Evolutionary conservation across 1,284 basidiomycete genomes (phyloP).

Genomic region (Tremellales sp.): DNA sequence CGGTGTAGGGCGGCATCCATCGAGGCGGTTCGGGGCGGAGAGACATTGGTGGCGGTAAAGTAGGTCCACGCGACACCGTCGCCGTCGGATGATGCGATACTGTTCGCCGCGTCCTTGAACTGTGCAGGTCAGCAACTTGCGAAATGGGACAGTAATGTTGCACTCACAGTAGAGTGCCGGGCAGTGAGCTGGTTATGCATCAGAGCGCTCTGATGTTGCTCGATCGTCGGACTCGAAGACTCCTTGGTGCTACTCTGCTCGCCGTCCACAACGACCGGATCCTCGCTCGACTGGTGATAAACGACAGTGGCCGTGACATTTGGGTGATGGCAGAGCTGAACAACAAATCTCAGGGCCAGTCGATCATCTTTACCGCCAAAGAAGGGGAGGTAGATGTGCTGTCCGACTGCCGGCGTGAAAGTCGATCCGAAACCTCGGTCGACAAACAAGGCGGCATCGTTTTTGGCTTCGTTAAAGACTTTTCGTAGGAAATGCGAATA

Average conservation of each 20-base stretch:
- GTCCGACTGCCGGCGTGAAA: conserved; percentile 41
- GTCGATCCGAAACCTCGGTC: conserved; percentile 57
- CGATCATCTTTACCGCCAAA: conserved; percentile 91
- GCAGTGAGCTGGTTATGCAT: conserved; percentile 42
- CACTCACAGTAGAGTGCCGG: conserved; percentile 7
- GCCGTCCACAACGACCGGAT: conserved; percentile 13
- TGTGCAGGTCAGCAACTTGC: no score
- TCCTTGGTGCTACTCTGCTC: conserved; percentile 16
- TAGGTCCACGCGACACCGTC: conserved; percentile 49
- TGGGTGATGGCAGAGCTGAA: conserved; percentile 63
- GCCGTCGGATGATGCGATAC: conserved; percentile 46
- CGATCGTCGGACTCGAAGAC: conserved; percentile 22
- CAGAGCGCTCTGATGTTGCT: conserved; percentile 42
- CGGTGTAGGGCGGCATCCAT: conserved; percentile 23
- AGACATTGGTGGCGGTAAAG: conserved; percentile 26
- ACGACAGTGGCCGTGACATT: conserved; percentile 70
- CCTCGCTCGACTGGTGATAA: conserved; percentile 56
- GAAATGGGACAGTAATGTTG: no score
- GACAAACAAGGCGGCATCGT: conserved; percentile 75
- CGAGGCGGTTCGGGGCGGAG: conserved; percentile 10
- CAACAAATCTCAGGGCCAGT: conserved; percentile 69
- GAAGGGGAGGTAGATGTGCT: conserved; percentile 80
- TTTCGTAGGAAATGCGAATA: conserved; percentile 76
- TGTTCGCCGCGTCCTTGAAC: conserved; percentile 16
- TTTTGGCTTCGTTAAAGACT: conserved; percentile 62